Evolutionary conservation across 805 yeast genomes (phyloP), one percentile per base, ranked within the genome.

Genomic region (Yamadazyma sp.): DNA sequence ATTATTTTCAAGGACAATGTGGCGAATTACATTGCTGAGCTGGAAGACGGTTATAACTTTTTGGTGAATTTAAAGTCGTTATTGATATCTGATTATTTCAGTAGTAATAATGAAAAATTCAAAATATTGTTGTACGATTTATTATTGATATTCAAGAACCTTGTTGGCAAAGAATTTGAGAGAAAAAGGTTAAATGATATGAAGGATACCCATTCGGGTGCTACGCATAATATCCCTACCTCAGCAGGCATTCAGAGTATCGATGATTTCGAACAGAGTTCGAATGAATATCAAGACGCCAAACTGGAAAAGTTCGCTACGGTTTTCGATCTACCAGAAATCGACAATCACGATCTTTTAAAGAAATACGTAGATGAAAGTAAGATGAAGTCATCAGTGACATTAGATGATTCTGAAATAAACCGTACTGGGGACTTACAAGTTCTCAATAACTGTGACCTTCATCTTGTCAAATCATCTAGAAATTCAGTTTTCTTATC

Each of bases 121-220:
- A 71, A 71, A 45, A 79, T 80, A 35, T 55, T 80, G 44, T 58
- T 80, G 1, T 78, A 80, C 52, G 87, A 81, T 50, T 67, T 80
- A 38, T 57, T 81, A 23, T 57, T 78, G 7, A 70, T 83, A 1
- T 60, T 79, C 49, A 80, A 78, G 51, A 53, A 55, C 6, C 52
- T 67, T 3, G 40, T 69, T n/a, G n/a, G 25, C 6, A 22, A 19
- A 14, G 38, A 38, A 29, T 9, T 33, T 8, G 39, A 28, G 5
- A 28, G 32, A 21, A 15, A 24, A 22, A 28, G 17, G 10, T 5
- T 16, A 16, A 18, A 19, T n/a, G 35, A 29, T 19, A 20, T 28
- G 9, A 28, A 16, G 11, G n/a, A 28, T 8, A 13, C 14, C 3
- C 11, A 32, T 21, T 19, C 4, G 4, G 16, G 20, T 12, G 21